phyloP scores from a whole-genome alignment of 441 rosid species.

The Adansonia rubrostipa region DNA sequence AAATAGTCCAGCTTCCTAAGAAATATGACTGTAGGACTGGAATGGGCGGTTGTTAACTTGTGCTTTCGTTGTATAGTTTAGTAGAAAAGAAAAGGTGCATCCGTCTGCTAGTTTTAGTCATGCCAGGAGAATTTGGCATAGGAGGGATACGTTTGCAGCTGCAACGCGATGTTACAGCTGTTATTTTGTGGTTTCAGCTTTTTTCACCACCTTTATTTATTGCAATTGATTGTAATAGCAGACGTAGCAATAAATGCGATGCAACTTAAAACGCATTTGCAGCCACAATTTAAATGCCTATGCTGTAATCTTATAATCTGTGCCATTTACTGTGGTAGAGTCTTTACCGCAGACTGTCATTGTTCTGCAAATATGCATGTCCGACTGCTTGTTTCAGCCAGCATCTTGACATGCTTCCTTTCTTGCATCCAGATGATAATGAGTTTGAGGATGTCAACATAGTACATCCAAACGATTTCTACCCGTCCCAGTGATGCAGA shows the following conservation, averaged over 20 bases:
- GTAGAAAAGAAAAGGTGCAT: too few relatives aligned
- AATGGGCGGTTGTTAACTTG: too few relatives aligned
- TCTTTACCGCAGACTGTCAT: not conserved
- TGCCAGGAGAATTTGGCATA: too few relatives aligned
- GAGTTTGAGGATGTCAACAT: slow-evolving; percentile 7
- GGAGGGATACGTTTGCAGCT: not conserved
- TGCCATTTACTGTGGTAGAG: not conserved
- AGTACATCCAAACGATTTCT: not conserved
- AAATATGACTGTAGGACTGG: too few relatives aligned
- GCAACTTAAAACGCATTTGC: too few relatives aligned
- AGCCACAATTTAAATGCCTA: too few relatives aligned
- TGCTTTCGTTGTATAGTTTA: too few relatives aligned
- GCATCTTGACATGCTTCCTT: slow-evolving; percentile 10
- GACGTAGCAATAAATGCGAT: too few relatives aligned
- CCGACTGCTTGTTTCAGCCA: not conserved
- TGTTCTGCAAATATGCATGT: not conserved
- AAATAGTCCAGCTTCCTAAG: too few relatives aligned
- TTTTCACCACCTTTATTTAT: not conserved
- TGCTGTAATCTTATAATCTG: too few relatives aligned
- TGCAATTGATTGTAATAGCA: too few relatives aligned
- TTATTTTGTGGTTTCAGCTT: not conserved
- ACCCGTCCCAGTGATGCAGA: slow-evolving; percentile 10
- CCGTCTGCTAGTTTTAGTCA: too few relatives aligned
- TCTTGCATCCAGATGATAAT: slow-evolving; percentile 34
- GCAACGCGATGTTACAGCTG: not conserved